Percentiles rank a stretch among this genome's conserved stretches.
Evolutionary conservation across 768 basidiomycete genomes (phyloP).

Genomic region (Termitomyces sp.): DNA sequence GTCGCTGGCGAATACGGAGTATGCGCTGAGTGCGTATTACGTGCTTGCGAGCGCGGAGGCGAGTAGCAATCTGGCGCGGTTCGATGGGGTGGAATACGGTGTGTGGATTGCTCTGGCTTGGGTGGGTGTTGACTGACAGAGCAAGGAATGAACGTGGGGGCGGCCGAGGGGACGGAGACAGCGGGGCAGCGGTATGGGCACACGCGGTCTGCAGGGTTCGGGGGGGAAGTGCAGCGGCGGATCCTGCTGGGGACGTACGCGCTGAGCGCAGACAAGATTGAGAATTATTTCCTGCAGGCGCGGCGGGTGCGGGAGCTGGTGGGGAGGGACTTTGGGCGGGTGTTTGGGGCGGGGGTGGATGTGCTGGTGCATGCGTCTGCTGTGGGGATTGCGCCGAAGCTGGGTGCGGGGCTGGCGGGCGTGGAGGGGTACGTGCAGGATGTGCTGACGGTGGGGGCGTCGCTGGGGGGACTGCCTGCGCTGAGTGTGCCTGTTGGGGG

Average conservation of each 20-base stretch:
- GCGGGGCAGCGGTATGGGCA: slow-evolving; percentile 51
- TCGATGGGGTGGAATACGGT: slow-evolving; percentile 87
- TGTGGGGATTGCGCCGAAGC: slow-evolving; percentile 73
- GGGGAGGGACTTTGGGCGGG: slow-evolving; percentile 63
- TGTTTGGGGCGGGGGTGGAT: slow-evolving; percentile 68
- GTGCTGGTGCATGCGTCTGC: slow-evolving; percentile 83
- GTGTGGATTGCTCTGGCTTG: not conserved
- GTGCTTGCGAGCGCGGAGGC: slow-evolving; percentile 95
- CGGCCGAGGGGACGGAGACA: slow-evolving; percentile 30
- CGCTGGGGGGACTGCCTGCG: slow-evolving; percentile 83
- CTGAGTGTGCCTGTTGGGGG: slow-evolving; percentile 61
- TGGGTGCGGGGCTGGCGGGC: slow-evolving; percentile 22
- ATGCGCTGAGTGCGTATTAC: slow-evolving; percentile 91
- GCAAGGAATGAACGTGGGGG: slow-evolving; percentile 46
- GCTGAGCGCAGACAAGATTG: slow-evolving; percentile 89
- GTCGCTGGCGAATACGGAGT: slow-evolving; percentile 58
- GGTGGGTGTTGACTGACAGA: not conserved
- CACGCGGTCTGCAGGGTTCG: slow-evolving; percentile 69
- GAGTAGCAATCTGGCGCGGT: slow-evolving; percentile 85
- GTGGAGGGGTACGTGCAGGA: slow-evolving; percentile 81
- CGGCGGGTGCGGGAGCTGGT: slow-evolving; percentile 72
- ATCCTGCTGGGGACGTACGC: slow-evolving; percentile 90
- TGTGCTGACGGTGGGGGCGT: slow-evolving; percentile 87
- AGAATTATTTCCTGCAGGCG: slow-evolving; percentile 95
- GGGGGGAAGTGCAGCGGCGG: slow-evolving; percentile 79